phyloP scores from a whole-genome alignment of 257 asterid genomes.

The Eucommia ulmoides region DNA sequence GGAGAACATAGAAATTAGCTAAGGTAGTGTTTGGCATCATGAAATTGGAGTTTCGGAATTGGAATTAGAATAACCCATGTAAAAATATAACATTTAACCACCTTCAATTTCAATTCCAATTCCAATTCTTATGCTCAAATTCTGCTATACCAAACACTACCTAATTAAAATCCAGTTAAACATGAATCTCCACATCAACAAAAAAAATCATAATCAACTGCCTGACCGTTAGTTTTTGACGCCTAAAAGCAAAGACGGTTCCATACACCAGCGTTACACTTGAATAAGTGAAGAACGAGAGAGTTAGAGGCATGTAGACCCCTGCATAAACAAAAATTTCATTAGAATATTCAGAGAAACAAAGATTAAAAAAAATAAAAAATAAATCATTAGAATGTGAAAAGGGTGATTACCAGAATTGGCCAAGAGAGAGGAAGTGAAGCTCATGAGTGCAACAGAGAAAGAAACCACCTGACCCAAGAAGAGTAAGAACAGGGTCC shows the following conservation, averaged over 20 bases:
- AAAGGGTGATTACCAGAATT: slow-evolving; percentile 16
- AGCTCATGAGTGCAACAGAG: slow-evolving; percentile 24
- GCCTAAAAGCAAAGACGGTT: slow-evolving; percentile 37
- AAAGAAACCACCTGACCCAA: slow-evolving; percentile 57
- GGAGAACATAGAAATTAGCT: too few relatives aligned
- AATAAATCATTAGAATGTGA: slow-evolving; percentile 9
- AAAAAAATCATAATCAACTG: too few relatives aligned
- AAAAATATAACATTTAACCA: too few relatives aligned
- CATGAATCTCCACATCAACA: not conserved
- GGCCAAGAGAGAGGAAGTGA: slow-evolving; percentile 43
- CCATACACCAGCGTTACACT: slow-evolving; percentile 54
- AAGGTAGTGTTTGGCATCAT: too few relatives aligned
- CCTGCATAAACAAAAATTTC: slow-evolving; percentile 15
- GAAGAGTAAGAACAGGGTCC: slow-evolving; percentile 22
- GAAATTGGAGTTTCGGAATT: not conserved
- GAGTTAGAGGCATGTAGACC: slow-evolving; percentile 57
- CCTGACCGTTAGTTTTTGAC: slow-evolving; percentile 44
- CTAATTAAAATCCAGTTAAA: not conserved
- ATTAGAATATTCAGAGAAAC: not conserved
- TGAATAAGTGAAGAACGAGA: slow-evolving; percentile 48
- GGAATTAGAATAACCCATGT: not conserved
- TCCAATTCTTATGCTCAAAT: not conserved
- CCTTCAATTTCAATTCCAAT: too few relatives aligned
- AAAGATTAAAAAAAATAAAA: not conserved
- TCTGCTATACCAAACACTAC: not conserved